These are phyloP conservation scores for Claviceps digitariae DNA, from an alignment of 2,329 filamentous ascomycete species.

Conservation along the genomic window DNA sequence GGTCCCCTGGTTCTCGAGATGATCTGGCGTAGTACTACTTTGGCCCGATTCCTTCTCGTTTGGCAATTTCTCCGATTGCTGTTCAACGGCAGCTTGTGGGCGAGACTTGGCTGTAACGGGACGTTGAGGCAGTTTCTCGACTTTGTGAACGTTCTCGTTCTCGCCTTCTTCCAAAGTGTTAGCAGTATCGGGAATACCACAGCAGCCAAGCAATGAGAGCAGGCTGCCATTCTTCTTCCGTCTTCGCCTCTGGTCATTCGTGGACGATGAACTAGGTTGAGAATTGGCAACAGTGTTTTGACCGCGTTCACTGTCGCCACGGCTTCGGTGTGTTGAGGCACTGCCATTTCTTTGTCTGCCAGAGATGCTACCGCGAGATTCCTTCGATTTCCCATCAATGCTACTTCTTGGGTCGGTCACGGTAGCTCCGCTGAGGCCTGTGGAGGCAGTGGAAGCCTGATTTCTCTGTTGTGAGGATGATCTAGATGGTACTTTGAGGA, in stretches of 20 bases:
- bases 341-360: conserved; percentile 53
- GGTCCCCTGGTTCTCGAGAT: conserved; percentile 30
- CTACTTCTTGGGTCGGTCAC: conserved; percentile 47
- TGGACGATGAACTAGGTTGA: conserved; percentile 37
- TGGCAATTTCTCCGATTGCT: conserved; percentile 25
- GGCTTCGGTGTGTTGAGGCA: conserved; percentile 50
- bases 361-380: conserved; percentile 50
- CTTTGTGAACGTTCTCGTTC: conserved; percentile 41
- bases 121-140: conserved; percentile 41
- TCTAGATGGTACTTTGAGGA: conserved; percentile 46
- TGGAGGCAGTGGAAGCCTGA: conserved; percentile 45
- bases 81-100: conserved; percentile 38
- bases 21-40: conserved; percentile 21
- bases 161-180: conserved; percentile 39
- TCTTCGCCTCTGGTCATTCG: conserved; percentile 36
- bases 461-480: conserved; percentile 46
- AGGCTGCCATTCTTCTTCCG: conserved; percentile 44
- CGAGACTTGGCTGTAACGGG: conserved; percentile 41
- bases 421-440: conserved; percentile 46
- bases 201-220: conserved; percentile 52
- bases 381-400: conserved; percentile 50
- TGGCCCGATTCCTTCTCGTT: conserved; percentile 36
- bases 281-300: conserved; percentile 33
- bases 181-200: conserved; percentile 47
- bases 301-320: conserved; percentile 37